Percentiles rank a stretch among this genome's conserved stretches.
Evolutionary conservation across 106 monocot species (phyloP).

Genomic region (Platanthera zijinensis): DNA sequence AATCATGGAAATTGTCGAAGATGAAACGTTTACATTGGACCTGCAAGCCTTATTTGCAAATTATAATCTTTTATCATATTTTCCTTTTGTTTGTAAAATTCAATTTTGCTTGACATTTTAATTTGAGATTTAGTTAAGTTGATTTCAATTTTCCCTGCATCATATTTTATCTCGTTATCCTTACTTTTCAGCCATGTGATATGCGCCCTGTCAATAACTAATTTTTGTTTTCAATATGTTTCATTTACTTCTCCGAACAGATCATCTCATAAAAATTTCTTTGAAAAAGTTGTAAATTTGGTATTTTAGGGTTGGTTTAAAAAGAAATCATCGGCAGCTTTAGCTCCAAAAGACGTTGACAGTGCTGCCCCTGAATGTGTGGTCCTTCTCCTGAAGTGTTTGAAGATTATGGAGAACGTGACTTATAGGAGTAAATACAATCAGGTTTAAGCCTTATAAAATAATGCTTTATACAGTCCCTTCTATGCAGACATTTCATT

Average conservation of each 20-base stretch:
- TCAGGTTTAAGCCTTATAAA: conserved; percentile 43
- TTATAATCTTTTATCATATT: neutral
- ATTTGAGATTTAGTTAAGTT: neutral
- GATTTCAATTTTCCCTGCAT: neutral
- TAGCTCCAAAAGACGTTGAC: conserved; percentile 35
- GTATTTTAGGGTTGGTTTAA: conserved; percentile 44
- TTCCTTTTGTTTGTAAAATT: neutral
- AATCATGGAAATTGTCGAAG: neutral
- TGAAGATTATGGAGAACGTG: conserved; percentile 98
- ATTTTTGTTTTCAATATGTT: neutral
- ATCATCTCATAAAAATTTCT: neutral
- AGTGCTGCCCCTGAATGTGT: conserved; percentile 44
- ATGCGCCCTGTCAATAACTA: neutral
- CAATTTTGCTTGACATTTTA: neutral
- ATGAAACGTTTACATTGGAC: neutral
- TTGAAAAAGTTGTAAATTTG: neutral
- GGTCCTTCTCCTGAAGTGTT: conserved; percentile 71
- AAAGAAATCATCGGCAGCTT: conserved; percentile 9
- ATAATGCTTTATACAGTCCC: neutral
- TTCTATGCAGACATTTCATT: neutral
- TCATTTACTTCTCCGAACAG: neutral
- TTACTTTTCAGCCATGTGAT: neutral
- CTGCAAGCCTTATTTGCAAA: neutral
- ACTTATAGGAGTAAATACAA: conserved; percentile 93
- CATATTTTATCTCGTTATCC: neutral